These are phyloP conservation scores for Yamadazyma paraphyllophila DNA, from an alignment of 805 yeast species.

Conservation along the genomic window DNA sequence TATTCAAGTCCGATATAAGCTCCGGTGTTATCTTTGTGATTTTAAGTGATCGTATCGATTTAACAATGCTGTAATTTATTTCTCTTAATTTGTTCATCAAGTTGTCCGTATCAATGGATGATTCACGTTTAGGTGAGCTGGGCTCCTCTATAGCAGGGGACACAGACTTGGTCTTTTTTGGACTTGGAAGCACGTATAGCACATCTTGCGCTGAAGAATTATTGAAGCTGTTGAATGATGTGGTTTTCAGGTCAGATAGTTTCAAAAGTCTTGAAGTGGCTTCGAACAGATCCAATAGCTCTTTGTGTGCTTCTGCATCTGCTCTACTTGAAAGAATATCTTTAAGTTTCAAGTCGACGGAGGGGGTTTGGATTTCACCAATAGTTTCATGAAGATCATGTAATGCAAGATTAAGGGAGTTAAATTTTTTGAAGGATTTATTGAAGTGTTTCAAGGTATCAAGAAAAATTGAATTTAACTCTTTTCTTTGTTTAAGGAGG, in stretches of 20 bases:
- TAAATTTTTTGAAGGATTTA: constrained; percentile 29
- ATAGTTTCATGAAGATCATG: constrained; percentile 29
- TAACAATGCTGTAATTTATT: constrained; percentile 35
- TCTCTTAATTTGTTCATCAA: constrained; percentile 30
- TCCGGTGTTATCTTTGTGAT: constrained; percentile 38
- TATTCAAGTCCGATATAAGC: constrained; percentile 19
- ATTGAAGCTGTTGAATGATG: constrained; percentile 7
- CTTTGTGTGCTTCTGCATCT: constrained; percentile 31
- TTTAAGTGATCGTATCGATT: constrained; percentile 33
- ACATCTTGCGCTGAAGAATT: constrained; percentile 11
- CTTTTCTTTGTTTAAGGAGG: constrained; percentile 28
- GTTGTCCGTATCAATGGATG: constrained; percentile 10
- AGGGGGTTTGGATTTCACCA: constrained; percentile 20
- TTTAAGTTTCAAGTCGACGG: background rate
- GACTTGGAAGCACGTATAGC: constrained; percentile 31
- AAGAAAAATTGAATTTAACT: constrained; percentile 34
- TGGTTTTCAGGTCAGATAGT: constrained; percentile 11
- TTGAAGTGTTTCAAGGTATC: constrained; percentile 35
- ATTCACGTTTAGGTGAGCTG: background rate
- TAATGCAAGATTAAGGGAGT: constrained; percentile 23
- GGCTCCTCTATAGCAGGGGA: background rate
- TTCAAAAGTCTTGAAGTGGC: constrained; percentile 20
- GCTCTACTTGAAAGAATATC: constrained; percentile 25
- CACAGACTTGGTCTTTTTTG: constrained; percentile 16
- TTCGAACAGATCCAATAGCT: constrained; percentile 33